Percentiles rank a stretch among this genome's conserved stretches.
Evolutionary conservation across 208 protist species (phyloP).

Genomic region (Acanthamoeba quina): DNA sequence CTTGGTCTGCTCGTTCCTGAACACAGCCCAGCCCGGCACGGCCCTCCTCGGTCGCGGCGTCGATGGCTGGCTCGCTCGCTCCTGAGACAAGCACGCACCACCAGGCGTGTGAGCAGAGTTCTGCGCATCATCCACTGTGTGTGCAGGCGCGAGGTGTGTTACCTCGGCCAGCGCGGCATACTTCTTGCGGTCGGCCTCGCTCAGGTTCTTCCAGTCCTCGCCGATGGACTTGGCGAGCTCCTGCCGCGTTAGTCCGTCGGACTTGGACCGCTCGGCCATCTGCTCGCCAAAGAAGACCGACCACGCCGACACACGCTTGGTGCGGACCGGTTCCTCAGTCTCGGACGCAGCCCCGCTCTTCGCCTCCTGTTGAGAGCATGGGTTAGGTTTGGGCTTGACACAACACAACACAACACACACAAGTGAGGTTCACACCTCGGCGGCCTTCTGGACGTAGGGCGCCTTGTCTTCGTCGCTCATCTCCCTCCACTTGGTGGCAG

Average conservation of each 20-base stretch:
- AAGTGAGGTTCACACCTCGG: neutral
- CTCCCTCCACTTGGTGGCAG: constrained; percentile 59
- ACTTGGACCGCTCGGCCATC: neutral
- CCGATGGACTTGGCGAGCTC: neutral
- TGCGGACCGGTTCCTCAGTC: neutral
- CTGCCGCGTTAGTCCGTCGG: neutral
- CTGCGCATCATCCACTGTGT: neutral
- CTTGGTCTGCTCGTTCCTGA: neutral
- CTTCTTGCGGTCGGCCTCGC: neutral
- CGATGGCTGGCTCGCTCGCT: neutral
- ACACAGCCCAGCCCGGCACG: neutral
- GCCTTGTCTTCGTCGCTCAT: constrained; percentile 58
- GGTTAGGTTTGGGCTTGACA: neutral
- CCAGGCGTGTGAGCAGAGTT: no score
- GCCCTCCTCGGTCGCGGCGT: neutral
- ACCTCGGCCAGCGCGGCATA: constrained; percentile 1
- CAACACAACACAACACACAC: neutral
- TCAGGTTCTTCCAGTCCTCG: constrained; percentile 24
- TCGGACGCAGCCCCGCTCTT: neutral
- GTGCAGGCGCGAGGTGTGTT: neutral
- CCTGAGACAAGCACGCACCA: neutral
- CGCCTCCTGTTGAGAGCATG: neutral
- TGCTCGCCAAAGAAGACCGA: neutral
- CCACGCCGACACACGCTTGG: constrained; percentile 2
- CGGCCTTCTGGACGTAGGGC: constrained; percentile 75